Conservation (phyloP, 441 rosid species). For the Iberis amara region DNA sequence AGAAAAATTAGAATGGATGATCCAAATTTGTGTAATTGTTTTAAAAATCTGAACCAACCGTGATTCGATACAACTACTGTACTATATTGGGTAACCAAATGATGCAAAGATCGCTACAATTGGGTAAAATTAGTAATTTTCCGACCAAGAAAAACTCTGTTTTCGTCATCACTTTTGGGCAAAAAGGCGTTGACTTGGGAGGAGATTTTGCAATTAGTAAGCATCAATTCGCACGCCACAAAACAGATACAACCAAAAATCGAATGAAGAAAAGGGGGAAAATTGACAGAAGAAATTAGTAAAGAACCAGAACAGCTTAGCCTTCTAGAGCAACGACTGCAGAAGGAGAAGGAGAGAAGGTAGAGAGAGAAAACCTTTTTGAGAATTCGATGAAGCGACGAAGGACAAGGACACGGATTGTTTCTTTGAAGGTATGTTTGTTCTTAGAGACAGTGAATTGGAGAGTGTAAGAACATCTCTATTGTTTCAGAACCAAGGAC, state of each 20-base stretch:
- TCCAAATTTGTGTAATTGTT: too few species aligned
- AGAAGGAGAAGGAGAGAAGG: background rate
- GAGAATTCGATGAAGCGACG: conserved; percentile 16
- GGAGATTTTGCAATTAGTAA: conserved; percentile 13
- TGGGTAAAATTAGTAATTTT: conserved; percentile 26
- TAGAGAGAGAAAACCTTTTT: conserved; percentile 3
- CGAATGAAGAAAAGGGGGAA: conserved; percentile 1
- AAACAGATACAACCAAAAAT: conserved; percentile 26
- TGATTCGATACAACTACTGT: conserved; percentile 17
- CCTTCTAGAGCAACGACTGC: conserved; percentile 2
- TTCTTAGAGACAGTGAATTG: too few species aligned
- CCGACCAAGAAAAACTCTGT: conserved; percentile 27
- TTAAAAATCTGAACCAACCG: background rate
- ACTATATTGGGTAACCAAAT: conserved; percentile 28
- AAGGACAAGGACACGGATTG: conserved; percentile 19
- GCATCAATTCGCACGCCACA: conserved; percentile 25
- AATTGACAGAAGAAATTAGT: background rate
- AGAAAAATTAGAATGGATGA: background rate
- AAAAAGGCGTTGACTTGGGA: conserved; percentile 32
- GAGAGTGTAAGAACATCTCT: too few species aligned
- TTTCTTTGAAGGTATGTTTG: too few species aligned
- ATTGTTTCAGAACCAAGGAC: too few species aligned
- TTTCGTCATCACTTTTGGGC: conserved; percentile 20
- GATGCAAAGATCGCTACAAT: conserved; percentile 21
- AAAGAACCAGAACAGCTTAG: too few species aligned